A percentile compares a stretch with the other conserved stretches of the same genome.
phyloP scores from a whole-genome alignment of 257 asterid genomes.

The Solanum bulbocastanum region DNA sequence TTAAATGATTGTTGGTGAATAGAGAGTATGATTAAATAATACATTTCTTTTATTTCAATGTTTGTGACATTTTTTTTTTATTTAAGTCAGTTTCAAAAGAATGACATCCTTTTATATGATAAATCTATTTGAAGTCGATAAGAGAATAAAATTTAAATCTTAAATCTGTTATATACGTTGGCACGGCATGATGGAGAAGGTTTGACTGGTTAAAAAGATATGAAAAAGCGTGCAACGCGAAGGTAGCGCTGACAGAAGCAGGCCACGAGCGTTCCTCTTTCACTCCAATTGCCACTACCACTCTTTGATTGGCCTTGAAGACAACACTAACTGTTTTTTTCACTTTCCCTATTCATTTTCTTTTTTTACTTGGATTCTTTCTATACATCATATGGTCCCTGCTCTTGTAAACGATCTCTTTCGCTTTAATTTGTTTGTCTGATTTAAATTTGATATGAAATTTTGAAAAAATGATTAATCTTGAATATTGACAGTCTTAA shows the following conservation, averaged over 20 bases:
- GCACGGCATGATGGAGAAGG: too few species aligned
- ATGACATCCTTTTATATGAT: background rate
- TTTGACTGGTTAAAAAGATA: background rate
- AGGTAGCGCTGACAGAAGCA: conserved; percentile 27
- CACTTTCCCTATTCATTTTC: background rate
- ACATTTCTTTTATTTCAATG: too few species aligned
- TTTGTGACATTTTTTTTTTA: accelerated
- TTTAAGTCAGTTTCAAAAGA: too few species aligned
- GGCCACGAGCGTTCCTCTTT: background rate
- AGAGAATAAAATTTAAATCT: too few species aligned
- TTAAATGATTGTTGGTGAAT: too few species aligned
- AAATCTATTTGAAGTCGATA: accelerated
- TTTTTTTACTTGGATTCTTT: background rate
- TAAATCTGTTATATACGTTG: too few species aligned
- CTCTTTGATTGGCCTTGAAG: background rate
- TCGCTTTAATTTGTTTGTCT: background rate
- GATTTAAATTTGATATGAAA: background rate
- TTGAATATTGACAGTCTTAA: too few species aligned
- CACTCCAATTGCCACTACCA: background rate
- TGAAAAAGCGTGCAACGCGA: conserved; percentile 7
- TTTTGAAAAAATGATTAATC: too few species aligned
- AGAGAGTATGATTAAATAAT: too few species aligned
- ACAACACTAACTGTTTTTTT: background rate
- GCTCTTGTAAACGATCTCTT: background rate
- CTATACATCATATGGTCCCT: background rate